Evolutionary conservation across 2,329 filamentous ascomycete species (phyloP), one percentile per base, ranked within the genome.

Genomic region (Lasiodiplodia sp.): DNA sequence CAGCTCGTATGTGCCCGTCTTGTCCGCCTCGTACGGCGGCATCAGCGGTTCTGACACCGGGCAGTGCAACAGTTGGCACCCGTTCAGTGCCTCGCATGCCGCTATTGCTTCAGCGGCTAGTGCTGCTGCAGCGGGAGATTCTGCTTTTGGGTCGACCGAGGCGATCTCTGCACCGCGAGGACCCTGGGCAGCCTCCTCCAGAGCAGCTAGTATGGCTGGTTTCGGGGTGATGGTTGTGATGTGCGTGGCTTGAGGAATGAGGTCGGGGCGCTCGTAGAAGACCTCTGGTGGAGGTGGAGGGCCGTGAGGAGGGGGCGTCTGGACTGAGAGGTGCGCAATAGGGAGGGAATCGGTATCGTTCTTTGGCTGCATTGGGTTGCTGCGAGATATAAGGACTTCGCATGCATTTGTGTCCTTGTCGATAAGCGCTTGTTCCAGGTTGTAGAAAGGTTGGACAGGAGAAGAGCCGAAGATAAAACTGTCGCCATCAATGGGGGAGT

Each of bases 381-480:
- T 78, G 8, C 79, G 75, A 58, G 78, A 77, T 23, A 81, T 79
- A 10, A 80, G 69, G 28, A 81, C 66, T 71, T 81, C 70, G 28
- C 60, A 64, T 3, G 60, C 28, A 8, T 31, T 21, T 10, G 60
- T 23, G 6, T 31, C 47, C 3, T 79, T 74, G 75, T 79, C 72
- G 79, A 82, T 67, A 10, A 49, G 51, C 4, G 25, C 56, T 62
- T 69, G 68, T n/a, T 62, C 47, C 7, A 93, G 81, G 69, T 86
- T 88, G 80, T 92, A 93, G 72, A 92, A 89, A 0, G 90, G 89
- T 70, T 91, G 87, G 0, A 90, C 91, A 2, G 88, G 88, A 16
- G 92, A 85, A 1, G 87, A 89, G 72, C 92, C 91, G 21, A 91
- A 84, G 0, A 90, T 90, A 4, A 89, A 49, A 11, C n/a, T 57